These are phyloP conservation scores for Favolaschia claudopus DNA, from an alignment of 768 basidiomycete genomes.

Conservation along the genomic window DNA sequence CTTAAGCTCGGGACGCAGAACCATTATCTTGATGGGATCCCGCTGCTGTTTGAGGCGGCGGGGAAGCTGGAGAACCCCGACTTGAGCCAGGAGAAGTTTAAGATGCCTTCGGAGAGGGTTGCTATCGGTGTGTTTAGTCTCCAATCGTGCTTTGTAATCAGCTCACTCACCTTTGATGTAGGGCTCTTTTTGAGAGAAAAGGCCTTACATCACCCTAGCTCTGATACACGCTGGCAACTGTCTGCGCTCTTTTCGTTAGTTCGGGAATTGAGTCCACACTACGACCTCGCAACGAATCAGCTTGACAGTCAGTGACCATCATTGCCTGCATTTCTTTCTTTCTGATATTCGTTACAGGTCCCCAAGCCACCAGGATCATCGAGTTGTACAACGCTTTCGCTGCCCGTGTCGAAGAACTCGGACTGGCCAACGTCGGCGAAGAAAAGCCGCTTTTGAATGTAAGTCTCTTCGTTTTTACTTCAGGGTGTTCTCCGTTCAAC, in stretches of 20 bases:
- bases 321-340: neutral
- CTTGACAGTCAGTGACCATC: conserved; percentile 49
- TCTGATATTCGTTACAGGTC: no score
- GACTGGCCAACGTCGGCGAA: conserved; percentile 67
- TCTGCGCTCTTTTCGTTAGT: conserved; percentile 80
- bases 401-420: conserved; percentile 64
- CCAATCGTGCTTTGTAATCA: neutral
- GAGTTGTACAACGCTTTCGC: conserved; percentile 72
- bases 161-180: conserved; percentile 29
- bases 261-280: conserved; percentile 69
- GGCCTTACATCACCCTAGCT: conserved; percentile 65
- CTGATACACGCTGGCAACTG: conserved; percentile 73
- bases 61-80: conserved; percentile 49
- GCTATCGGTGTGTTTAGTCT: conserved; percentile 57
- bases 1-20: conserved; percentile 84
- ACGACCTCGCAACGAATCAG: conserved; percentile 46
- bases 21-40: conserved; percentile 80
- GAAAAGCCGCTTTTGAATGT: conserved; percentile 83
- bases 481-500: conserved; percentile 6
- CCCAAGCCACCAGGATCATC: conserved; percentile 56
- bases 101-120: conserved; percentile 56
- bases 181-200: conserved; percentile 76
- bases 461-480: conserved; percentile 36
- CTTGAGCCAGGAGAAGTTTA: conserved; percentile 42
- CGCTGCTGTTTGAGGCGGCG: conserved; percentile 65